phyloP scores from a whole-genome alignment of 1,284 basidiomycete species.

The Tilletia indica region DNA sequence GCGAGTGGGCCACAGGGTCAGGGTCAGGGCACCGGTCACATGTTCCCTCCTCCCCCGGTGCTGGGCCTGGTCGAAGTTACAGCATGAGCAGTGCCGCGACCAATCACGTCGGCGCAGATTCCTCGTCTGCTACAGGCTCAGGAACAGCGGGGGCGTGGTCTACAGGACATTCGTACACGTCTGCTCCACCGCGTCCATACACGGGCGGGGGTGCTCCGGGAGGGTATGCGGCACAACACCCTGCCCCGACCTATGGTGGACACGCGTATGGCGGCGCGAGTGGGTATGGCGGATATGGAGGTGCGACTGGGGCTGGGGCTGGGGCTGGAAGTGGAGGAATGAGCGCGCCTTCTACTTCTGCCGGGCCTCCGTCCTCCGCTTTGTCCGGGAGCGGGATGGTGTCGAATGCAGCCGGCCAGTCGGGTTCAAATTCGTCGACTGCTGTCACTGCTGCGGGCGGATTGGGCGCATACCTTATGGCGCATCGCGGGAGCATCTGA shows the following conservation, averaged over 20 bases:
- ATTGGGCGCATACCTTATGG: conserved; percentile 15
- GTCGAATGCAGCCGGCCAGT: background rate
- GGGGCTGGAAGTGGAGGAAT: background rate
- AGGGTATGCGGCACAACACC: background rate
- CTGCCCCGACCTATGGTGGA: background rate
- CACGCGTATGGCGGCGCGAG: background rate
- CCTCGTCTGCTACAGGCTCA: background rate
- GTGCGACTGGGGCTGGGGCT: no score
- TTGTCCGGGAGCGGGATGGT: background rate
- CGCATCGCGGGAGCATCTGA: conserved; percentile 17
- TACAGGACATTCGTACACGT: background rate
- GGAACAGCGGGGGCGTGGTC: background rate
- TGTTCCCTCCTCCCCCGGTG: conserved; percentile 9
- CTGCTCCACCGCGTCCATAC: background rate
- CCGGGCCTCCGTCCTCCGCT: background rate
- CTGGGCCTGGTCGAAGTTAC: conserved; percentile 4
- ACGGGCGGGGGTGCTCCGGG: background rate
- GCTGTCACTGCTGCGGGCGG: conserved; percentile 7
- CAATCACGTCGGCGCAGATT: background rate
- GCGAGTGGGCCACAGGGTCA: background rate
- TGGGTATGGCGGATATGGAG: conserved; percentile 4
- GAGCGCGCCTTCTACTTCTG: background rate
- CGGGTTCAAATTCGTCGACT: background rate
- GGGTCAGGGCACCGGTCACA: background rate
- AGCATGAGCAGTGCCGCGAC: conserved; percentile 9